Conservation (phyloP, 257 asterid species). For the Penstemon eatonii region DNA sequence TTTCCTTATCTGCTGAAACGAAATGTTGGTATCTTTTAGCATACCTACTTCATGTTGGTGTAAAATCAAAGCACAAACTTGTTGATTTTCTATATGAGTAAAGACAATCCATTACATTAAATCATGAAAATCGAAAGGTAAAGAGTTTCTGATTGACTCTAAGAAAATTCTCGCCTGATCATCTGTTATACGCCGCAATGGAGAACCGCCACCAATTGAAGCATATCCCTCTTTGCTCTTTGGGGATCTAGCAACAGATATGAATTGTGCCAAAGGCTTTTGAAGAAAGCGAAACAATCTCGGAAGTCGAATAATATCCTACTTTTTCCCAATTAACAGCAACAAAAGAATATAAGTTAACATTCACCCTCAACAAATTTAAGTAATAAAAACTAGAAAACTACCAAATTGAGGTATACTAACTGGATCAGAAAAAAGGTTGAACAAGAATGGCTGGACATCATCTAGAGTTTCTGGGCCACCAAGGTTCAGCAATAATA, state of each 20-base stretch:
- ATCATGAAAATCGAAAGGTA: slow-evolving; percentile 12
- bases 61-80: background rate
- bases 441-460: slow-evolving; percentile 94
- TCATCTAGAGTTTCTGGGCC: slow-evolving; percentile 99
- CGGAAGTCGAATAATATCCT: slow-evolving; percentile 98
- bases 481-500: slow-evolving; percentile 90
- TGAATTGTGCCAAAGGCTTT: slow-evolving; percentile 92
- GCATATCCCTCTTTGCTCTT: slow-evolving; percentile 99
- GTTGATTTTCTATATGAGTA: slow-evolving; percentile 24
- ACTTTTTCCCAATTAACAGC: slow-evolving; percentile 31
- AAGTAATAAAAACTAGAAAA: slow-evolving; percentile 27
- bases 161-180: slow-evolving; percentile 65
- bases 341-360: slow-evolving; percentile 18
- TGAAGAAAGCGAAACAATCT: slow-evolving; percentile 92
- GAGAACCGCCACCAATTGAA: slow-evolving; percentile 99
- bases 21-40: background rate
- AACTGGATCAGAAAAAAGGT: slow-evolving; percentile 98
- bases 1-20: background rate
- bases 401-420: slow-evolving; percentile 33
- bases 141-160: slow-evolving; percentile 8
- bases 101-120: slow-evolving; percentile 16
- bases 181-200: slow-evolving; percentile 96
- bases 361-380: slow-evolving; percentile 18
- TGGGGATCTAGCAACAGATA: slow-evolving; percentile 90
- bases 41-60: background rate